Evolutionary conservation across 768 basidiomycete genomes (phyloP).

Genomic region (Macrolepiota albuminosa): DNA sequence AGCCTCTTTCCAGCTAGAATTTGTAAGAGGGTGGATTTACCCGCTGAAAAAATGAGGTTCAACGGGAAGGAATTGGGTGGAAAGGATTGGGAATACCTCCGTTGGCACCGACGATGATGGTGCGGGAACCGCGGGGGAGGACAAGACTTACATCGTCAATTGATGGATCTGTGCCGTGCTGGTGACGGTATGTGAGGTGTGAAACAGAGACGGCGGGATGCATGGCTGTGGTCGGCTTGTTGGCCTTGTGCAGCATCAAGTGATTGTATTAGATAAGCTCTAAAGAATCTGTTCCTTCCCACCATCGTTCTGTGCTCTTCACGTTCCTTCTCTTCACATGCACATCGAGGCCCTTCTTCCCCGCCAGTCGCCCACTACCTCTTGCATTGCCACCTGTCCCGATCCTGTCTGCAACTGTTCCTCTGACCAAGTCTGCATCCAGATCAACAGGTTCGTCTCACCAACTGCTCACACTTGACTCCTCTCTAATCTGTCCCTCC

Average conservation of each 20-base stretch:
- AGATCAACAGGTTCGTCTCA: conserved; percentile 50
- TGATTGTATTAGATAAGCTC: conserved; percentile 14
- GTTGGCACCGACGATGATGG: conserved; percentile 88
- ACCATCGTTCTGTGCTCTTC: conserved; percentile 14
- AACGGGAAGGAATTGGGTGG: conserved; percentile 7
- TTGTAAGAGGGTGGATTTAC: conserved; percentile 94
- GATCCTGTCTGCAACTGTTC: conserved; percentile 52
- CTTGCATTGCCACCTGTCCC: conserved; percentile 31
- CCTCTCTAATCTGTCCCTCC: conserved; percentile 6
- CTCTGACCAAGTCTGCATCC: conserved; percentile 51
- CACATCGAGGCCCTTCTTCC: conserved; percentile 34
- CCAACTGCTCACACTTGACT: background rate
- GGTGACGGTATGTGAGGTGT: conserved; percentile 58
- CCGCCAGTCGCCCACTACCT: conserved; percentile 22
- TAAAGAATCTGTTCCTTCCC: background rate
- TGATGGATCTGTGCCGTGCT: conserved; percentile 37
- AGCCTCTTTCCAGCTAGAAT: conserved; percentile 92
- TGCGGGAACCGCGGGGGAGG: conserved; percentile 73
- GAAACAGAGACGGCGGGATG: conserved; percentile 36
- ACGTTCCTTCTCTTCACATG: conserved; percentile 23
- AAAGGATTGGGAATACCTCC: conserved; percentile 58
- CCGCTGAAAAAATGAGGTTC: conserved; percentile 43
- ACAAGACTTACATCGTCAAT: conserved; percentile 61
- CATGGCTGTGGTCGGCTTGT: conserved; percentile 7
- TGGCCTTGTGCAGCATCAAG: conserved; percentile 1